These are phyloP conservation scores for Brassica juncea DNA, from an alignment of 345 rosid species.

Conservation along the genomic window DNA sequence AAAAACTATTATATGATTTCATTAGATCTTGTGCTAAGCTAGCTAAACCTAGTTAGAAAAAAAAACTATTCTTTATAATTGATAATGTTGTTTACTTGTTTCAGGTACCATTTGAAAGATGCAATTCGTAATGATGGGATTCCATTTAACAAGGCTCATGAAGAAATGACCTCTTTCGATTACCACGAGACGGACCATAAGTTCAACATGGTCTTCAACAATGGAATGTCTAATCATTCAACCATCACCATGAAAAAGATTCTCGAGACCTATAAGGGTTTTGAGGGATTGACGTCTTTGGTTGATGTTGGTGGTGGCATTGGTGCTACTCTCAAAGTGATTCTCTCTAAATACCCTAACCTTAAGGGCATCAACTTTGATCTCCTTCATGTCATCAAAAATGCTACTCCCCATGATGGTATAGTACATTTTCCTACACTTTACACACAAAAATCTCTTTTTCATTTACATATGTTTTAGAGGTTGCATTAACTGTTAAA, in stretches of 20 bases:
- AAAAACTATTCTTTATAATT: no score
- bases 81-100: not conserved
- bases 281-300: slow-evolving; percentile 57
- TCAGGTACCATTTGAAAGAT: slow-evolving; percentile 76
- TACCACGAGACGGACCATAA: slow-evolving; percentile 72
- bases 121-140: slow-evolving; percentile 77
- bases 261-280: slow-evolving; percentile 71
- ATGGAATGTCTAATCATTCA: slow-evolving; percentile 33
- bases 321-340: not conserved
- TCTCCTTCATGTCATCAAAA: no score
- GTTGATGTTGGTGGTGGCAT: slow-evolving; percentile 45
- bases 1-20: no score
- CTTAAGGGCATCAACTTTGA: no score
- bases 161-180: slow-evolving; percentile 72
- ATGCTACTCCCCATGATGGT: no score
- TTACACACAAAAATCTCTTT: no score
- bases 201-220: slow-evolving; percentile 75
- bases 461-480: no score
- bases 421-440: no score
- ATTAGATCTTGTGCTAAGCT: no score
- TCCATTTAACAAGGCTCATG: slow-evolving; percentile 73
- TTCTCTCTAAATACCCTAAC: no score
- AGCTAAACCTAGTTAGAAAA: no score
- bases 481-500: no score
- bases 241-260: slow-evolving; percentile 17